These are phyloP conservation scores for Kernera saxatilis DNA, from an alignment of 345 rosid genomes.

Conservation along the genomic window DNA sequence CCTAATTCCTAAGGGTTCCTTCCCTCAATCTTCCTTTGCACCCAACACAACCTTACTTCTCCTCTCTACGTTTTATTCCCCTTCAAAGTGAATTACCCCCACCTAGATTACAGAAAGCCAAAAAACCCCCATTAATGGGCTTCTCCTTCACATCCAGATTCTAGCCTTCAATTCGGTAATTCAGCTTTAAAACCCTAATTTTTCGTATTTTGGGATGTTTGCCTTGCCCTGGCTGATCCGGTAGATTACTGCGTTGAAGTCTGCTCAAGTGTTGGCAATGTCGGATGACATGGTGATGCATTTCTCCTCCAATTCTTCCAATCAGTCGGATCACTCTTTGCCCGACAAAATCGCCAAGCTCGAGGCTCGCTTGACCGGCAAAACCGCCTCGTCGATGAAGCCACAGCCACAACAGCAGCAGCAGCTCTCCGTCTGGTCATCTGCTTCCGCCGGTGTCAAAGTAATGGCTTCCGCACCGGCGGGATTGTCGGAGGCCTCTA, in stretches of 20 bases:
- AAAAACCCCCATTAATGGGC: conserved; percentile 2
- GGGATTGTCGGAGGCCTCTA: conserved; percentile 43
- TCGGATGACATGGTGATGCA: conserved; percentile 90
- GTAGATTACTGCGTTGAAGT: not conserved
- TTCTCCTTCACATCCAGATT: conserved; percentile 1
- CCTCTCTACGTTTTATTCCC: conserved; percentile 14
- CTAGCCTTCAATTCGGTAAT: not conserved
- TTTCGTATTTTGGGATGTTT: not conserved
- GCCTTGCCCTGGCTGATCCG: conserved; percentile 1
- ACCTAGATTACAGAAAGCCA: not conserved
- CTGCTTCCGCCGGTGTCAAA: conserved; percentile 47
- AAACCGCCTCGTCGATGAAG: conserved; percentile 39
- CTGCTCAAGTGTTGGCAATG: conserved; percentile 37
- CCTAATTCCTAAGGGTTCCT: conserved; percentile 34
- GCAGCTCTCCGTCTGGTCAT: conserved; percentile 48
- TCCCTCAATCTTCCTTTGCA: not conserved
- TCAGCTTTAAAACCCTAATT: conserved; percentile 20
- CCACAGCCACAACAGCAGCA: conserved; percentile 30
- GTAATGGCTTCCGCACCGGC: conserved; percentile 37
- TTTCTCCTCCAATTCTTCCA: conserved; percentile 92
- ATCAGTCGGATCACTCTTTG: conserved; percentile 89
- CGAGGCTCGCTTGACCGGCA: conserved; percentile 98
- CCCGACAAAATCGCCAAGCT: conserved; percentile 98
- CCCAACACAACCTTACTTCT: not conserved
- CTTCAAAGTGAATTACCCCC: not conserved